A percentile compares a stretch with the other conserved stretches of the same genome.
These are phyloP conservation scores for Penicillium crustosum DNA, from an alignment of 2,329 filamentous ascomycete genomes.

Conservation along the genomic window DNA sequence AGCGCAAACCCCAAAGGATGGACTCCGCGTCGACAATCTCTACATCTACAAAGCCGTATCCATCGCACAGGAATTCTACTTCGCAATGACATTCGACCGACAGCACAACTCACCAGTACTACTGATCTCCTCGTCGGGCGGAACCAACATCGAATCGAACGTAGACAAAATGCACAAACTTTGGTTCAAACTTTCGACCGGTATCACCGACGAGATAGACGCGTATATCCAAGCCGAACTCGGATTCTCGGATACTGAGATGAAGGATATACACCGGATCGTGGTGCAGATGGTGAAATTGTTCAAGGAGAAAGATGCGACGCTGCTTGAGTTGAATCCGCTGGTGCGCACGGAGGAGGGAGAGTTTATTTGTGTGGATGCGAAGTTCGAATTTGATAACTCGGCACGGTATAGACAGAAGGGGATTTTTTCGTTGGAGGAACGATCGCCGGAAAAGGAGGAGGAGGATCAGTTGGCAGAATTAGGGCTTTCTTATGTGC, in stretches of 20 bases:
- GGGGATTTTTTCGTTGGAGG: conserved; percentile 42
- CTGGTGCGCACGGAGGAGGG: conserved; percentile 34
- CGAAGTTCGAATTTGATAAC: conserved; percentile 52
- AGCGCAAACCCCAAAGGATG: conserved; percentile 29
- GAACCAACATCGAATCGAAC: conserved; percentile 34
- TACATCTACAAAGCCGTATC: conserved; percentile 39
- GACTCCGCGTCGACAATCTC: conserved; percentile 34
- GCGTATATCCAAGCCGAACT: conserved; percentile 26
- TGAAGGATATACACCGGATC: conserved; percentile 24
- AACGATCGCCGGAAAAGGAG: conserved; percentile 33
- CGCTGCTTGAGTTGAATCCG: conserved; percentile 46
- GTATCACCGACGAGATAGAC: conserved; percentile 28
- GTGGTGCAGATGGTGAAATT: conserved; percentile 35
- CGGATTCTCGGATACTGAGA: conserved; percentile 27
- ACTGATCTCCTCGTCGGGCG: conserved; percentile 37
- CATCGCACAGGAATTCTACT: conserved; percentile 40
- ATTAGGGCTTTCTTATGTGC: conserved; percentile 32
- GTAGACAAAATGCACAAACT: conserved; percentile 28
- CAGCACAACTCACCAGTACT: conserved; percentile 42
- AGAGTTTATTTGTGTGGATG: conserved; percentile 37
- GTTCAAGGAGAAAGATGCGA: conserved; percentile 52
- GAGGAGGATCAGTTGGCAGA: conserved; percentile 39
- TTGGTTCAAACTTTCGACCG: conserved; percentile 26
- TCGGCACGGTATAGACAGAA: conserved; percentile 46
- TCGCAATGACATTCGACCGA: conserved; percentile 48